Evolutionary conservation across 768 basidiomycete species (phyloP).

Genomic region (Amyloporia xantha): DNA sequence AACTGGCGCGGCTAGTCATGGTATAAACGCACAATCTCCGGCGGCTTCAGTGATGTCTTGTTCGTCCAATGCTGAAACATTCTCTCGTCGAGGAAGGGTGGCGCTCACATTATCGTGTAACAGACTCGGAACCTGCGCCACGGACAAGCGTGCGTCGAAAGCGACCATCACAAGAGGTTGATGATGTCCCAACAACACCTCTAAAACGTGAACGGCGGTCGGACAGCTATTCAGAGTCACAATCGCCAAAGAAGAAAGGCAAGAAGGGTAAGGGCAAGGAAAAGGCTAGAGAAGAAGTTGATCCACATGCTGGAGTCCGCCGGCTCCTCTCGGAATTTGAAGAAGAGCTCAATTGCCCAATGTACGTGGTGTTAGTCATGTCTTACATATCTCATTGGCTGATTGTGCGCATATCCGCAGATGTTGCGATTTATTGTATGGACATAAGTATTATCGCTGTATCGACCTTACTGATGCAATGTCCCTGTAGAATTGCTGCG

Average conservation of each 20-base stretch:
- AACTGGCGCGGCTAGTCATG: too few species aligned
- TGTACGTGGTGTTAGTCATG: slow-evolving; percentile 40
- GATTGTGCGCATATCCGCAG: too few species aligned
- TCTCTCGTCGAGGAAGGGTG: too few species aligned
- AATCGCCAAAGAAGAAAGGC: neutral
- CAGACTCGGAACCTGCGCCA: too few species aligned
- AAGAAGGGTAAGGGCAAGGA: slow-evolving; percentile 32
- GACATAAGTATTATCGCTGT: slow-evolving; percentile 4
- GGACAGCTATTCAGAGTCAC: neutral
- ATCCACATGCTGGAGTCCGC: slow-evolving; percentile 17
- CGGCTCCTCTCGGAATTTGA: slow-evolving; percentile 43
- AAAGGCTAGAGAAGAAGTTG: slow-evolving; percentile 31
- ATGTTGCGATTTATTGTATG: slow-evolving; percentile 68
- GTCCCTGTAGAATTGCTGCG: slow-evolving; percentile 42
- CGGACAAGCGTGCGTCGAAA: too few species aligned
- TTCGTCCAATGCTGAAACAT: too few species aligned
- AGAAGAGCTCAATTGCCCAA: slow-evolving; percentile 63
- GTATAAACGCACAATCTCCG: too few species aligned
- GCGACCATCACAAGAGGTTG: too few species aligned
- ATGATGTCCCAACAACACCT: neutral
- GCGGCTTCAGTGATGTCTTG: too few species aligned
- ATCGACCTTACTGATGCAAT: slow-evolving; percentile 1
- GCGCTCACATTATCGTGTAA: too few species aligned
- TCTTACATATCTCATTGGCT: too few species aligned
- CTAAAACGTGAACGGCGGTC: neutral